Evolutionary conservation across 257 asterid species (phyloP), one percentile per base, ranked within the genome.

Genomic region (Salvia rosmarinus): DNA sequence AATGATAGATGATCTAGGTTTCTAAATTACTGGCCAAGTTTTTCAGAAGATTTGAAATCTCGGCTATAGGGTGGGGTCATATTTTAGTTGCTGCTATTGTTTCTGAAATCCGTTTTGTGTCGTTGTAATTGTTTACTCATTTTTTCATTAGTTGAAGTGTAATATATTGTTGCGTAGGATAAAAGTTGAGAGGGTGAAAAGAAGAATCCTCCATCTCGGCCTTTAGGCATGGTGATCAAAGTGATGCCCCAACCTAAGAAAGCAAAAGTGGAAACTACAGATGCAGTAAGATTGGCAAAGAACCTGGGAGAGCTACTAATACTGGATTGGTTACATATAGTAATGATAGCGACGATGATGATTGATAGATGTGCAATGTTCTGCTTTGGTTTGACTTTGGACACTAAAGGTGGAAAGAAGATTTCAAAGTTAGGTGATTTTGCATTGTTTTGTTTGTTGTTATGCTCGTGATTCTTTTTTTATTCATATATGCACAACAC

Each of bases 161-260:
- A 34, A n/a, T 43, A 9, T 17, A 9, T 42, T 39, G 40, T 71
- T 64, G 49, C 64, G 77, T 82, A 88, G 96, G 93, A 85, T 56
- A 75, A 81, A 17, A 83, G 46, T 28, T 28, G 82, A 43, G 75
- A 65, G 14, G 46, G 47, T 37, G 83, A 75, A 78, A 86, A 79
- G 83, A 91, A 82, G 82, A 84, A 75, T 28, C 84, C 87, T 10
- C 75, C 78, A 11, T 67, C 82, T 55, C 83, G 80, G 40, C 81
- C 88, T 0, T 17, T 82, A 55, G 88, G 93, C 64, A 69, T 86
- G 82, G 68, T 88, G 42, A 82, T 94, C 65, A 91, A 86, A 80
- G 89, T 85, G 79, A 85, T 75, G 79, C 89, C 96, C 37, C 97
- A 85, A 81, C 89, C 89, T 2, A 92, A 92, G 95, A 94, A 80